Evolutionary conservation across 176 grass and related monocot genomes (phyloP), one percentile per base, ranked within the genome.

Genomic region (Chrysopogon serrulatus): DNA sequence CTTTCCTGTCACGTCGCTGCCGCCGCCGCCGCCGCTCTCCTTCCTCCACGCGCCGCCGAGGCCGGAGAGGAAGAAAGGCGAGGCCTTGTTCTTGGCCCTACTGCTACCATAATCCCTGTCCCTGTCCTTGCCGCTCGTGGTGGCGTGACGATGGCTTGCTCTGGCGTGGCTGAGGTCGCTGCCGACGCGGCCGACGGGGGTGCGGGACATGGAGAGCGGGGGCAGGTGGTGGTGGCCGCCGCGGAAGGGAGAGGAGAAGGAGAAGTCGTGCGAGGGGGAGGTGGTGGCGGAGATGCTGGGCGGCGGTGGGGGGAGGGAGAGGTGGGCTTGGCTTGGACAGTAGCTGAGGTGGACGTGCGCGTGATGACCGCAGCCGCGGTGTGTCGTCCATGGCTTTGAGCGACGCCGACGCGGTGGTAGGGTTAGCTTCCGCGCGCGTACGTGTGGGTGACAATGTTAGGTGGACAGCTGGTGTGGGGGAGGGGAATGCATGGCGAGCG

Each of bases 11-110:
- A 68, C 61, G 45, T 56, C 57, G 31, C 19, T 1, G 68, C 30
- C 0, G 48, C 69, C 57, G 31, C 19, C 0, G 68, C 30, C 0
- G 48, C 69, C 68, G 48, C 47, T 31, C 39, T 84, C 80, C 48
- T 86, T 83, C 21, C 91, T 89, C 89, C 79, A 78, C 67, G 65
- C 69, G 21, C 26, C 80, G 40, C 43, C 77, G 32, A 90, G 68
- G 47, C 91, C 79, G 30, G 92, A 89, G 71, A 95, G 82, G 68
- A 96, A 85, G 73, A 90, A 89, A 19, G 87, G 79, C 33, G 90
- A 65, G 5, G 80, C 47, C 89, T 73, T 96, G 77, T 1, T 44
- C 77, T 81, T 94, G 33, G 67, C n/a, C 64, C 17, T 19, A 8
- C n/a, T 45, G 2, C 23, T 71, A 16, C n/a, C n/a, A n/a, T n/a